Base-by-base conservation (phyloP, 2,329 filamentous ascomycete species). In the Calcarisporium arbuscula region DNA sequence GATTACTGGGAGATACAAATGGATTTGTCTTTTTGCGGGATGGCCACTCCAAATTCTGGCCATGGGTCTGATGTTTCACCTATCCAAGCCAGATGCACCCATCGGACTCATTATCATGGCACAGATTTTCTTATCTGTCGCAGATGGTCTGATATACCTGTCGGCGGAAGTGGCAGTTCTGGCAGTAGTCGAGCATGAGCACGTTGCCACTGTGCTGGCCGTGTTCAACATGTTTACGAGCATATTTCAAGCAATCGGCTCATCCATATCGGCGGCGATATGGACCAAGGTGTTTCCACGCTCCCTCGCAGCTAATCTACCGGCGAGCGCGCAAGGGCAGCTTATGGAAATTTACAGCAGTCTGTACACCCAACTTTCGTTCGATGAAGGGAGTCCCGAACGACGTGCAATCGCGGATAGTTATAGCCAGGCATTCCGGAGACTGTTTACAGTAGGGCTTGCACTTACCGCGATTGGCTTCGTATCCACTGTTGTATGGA, bases 121-220 rank as follows among this genome's bases (percentile, higher is more conserved):
- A 14, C 70, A 77, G 52, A 60, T 76, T 28, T 64, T 74, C 31
- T 64, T 76, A 40, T 70, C 71, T 6, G 58, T 70, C 11, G 70
- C 59, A 10, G 71, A 64, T 19, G 69, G 67, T 39, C 70, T 75
- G 53, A 72, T 73, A 46, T 72, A 70, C 10, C 45, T 73, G n/a
- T 63, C 65, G 35, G 60, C 72, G 42, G 68, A 80, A 40, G 69
- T 81, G 44, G 72, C 74, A 5, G 67, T 79, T 26, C 72, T 80
- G 53, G 63, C 70, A 0, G 65, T 70, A 4, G 68, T 70, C n/a
- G 67, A 67, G 38, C 73, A 76, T 32, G 63, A 71, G 34, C 64
- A 74, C 27, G 60, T 77, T 5, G 71, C 74, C 18, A 65, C 65
- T 5, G 62, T 58, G 2, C 57, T 72, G 15, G 65, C 68, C 1